Conservation (phyloP, 192 early-diverging fungal species). For the Gigaspora rosea region DNA sequence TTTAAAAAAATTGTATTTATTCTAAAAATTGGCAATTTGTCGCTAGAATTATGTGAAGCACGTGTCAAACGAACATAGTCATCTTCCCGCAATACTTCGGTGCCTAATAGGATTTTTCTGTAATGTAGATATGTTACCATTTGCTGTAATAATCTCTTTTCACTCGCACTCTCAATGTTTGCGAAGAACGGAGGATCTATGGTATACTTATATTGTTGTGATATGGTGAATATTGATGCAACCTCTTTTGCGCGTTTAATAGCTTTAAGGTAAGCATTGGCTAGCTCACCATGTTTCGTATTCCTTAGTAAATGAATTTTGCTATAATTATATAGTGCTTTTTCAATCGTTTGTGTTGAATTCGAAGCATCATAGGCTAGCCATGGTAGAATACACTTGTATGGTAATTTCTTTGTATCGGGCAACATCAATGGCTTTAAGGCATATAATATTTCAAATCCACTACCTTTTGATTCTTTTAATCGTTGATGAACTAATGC, state of each 20-base stretch:
- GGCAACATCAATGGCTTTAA: neutral
- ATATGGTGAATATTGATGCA: neutral
- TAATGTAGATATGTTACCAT: constrained; percentile 11
- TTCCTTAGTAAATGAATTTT: too few relatives aligned
- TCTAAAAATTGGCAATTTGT: neutral
- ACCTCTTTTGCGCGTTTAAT: neutral
- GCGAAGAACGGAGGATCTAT: neutral
- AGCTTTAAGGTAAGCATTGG: neutral
- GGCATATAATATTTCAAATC: neutral
- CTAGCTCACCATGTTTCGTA: too few relatives aligned
- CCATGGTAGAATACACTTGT: neutral
- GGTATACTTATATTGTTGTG: neutral
- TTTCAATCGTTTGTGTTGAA: neutral
- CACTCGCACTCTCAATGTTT: neutral
- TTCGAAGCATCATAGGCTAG: neutral
- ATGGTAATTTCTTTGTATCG: neutral
- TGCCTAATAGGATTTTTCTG: neutral
- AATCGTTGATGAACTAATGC: neutral
- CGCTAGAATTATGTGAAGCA: neutral
- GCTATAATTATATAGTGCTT: too few relatives aligned
- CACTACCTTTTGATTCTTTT: neutral
- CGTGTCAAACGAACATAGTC: neutral
- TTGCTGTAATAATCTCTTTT: neutral
- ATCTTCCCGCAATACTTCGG: constrained; percentile 10
- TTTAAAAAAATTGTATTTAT: constrained; percentile 16